Base-by-base conservation (phyloP, 768 basidiomycete species). In the Psilocybe cubensis region DNA sequence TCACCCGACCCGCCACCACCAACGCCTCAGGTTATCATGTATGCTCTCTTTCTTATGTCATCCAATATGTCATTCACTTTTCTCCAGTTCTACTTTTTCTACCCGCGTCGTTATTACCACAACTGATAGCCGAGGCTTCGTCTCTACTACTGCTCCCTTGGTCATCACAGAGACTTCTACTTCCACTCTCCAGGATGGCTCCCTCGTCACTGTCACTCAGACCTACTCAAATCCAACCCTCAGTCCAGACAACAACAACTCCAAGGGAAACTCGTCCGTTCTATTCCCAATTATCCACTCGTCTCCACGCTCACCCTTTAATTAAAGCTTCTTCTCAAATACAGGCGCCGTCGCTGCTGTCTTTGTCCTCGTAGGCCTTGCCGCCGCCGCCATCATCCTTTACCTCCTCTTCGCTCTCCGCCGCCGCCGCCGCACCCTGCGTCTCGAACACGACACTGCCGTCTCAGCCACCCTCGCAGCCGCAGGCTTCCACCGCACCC, bases 271-370 rank as follows among this genome's bases (percentile, higher is more conserved):
- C 43, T 75, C 83, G 90, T 91, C 69, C 71, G 85, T 72, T 18
- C 5, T 21, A 31, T 33, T 42, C 38, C 42, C 41, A n/a, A 45
- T 35, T 51, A 44, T 51, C 27, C 27, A 25, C 28, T 33, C 29
- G 20, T 17, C n/a, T 31, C 24, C 14, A 11, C 17, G n/a, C 29
- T n/a, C 29, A 25, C 17, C 29, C 18, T 31, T 40, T 49, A 9
- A 14, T 40, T 41, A 38, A 33, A 92, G 91, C 54, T 98, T 97
- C 76, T 96, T 96, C 73, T 71, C 71, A 48, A 92, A 96, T 68
- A 91, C 88, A 21, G 94, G 94, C 18, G 96, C 94, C 10, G 94
- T 98, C 3, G 89, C 89, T 1, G 96, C 92, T 43, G 91, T 94
- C 7, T 98, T 97, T 65, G 84, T 93, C 35, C 86, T 94, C 14